Conservation (phyloP, 1,139 yeast species). For the Candida smagusa region DNA sequence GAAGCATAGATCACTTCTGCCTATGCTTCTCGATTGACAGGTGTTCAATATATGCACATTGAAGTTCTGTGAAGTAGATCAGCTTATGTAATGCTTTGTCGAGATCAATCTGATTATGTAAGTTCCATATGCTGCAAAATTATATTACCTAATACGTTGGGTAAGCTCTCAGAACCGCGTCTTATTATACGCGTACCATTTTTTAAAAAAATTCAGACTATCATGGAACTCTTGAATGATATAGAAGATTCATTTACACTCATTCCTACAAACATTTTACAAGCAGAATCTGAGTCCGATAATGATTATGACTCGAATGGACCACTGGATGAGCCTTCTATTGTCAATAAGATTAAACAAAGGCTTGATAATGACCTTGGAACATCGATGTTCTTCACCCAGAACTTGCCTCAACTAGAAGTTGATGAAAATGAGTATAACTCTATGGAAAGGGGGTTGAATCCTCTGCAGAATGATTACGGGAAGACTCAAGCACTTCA, state of each 20-base stretch:
- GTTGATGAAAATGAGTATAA: constrained; percentile 24
- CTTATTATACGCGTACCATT: no score
- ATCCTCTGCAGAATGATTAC: neutral
- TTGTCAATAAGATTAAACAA: no score
- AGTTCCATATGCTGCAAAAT: no score
- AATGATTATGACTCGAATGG: constrained; percentile 3
- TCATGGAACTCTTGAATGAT: constrained; percentile 21
- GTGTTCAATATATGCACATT: no score
- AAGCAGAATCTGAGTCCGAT: neutral
- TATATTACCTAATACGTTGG: no score
- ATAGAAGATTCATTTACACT: constrained; percentile 13
- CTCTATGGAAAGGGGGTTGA: neutral
- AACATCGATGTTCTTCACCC: constrained; percentile 12
- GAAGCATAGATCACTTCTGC: no score
- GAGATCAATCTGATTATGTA: no score
- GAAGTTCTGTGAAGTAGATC: no score
- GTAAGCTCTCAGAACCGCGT: no score
- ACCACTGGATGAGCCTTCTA: no score
- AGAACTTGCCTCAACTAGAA: constrained; percentile 27
- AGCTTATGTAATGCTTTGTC: no score
- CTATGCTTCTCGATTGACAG: no score
- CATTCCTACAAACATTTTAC: neutral
- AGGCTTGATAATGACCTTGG: constrained; percentile 8
- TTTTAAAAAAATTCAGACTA: neutral
- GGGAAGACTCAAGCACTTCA: constrained; percentile 1